phyloP scores from a whole-genome alignment of 2,329 filamentous ascomycete genomes.

The Apiospora saccharicola region DNA sequence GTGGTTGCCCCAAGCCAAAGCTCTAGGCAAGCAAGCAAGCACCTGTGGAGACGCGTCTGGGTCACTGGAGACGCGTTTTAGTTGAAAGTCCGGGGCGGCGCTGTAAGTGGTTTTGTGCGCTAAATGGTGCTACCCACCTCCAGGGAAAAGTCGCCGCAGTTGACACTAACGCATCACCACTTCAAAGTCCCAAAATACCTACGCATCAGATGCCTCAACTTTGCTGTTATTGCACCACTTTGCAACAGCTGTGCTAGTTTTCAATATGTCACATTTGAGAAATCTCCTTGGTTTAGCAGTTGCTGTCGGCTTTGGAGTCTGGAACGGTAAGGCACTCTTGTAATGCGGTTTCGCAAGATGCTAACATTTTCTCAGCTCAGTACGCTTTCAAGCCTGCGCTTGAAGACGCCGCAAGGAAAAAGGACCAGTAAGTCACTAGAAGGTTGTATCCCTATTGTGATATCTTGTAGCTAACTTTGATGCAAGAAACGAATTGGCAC shows the following conservation, averaged over 20 bases:
- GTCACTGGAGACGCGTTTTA: conserved; percentile 19
- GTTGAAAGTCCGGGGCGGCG: background rate
- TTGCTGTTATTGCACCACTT: background rate
- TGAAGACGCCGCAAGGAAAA: conserved; percentile 21
- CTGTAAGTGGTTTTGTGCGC: conserved; percentile 20
- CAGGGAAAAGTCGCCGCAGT: background rate
- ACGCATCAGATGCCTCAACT: conserved; percentile 3
- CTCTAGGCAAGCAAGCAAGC: conserved; percentile 5
- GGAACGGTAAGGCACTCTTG: conserved; percentile 10
- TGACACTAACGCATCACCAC: background rate
- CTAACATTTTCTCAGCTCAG: conserved; percentile 5
- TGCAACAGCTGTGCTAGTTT: background rate
- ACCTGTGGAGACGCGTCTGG: conserved; percentile 24
- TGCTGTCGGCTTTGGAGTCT: conserved; percentile 24
- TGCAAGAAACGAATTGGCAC: conserved; percentile 11
- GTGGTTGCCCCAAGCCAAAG: conserved; percentile 2
- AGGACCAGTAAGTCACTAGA: conserved; percentile 7
- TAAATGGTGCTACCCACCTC: background rate
- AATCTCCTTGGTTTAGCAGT: conserved; percentile 19
- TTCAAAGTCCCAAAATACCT: background rate
- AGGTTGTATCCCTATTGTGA: no score
- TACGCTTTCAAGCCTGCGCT: conserved; percentile 26
- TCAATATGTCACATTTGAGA: conserved; percentile 22
- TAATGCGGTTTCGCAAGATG: background rate
- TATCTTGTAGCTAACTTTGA: background rate